Evolutionary conservation across 1,284 basidiomycete genomes (phyloP), one percentile per base, ranked within the genome.

Genomic region (Cystobasidium pallidum): DNA sequence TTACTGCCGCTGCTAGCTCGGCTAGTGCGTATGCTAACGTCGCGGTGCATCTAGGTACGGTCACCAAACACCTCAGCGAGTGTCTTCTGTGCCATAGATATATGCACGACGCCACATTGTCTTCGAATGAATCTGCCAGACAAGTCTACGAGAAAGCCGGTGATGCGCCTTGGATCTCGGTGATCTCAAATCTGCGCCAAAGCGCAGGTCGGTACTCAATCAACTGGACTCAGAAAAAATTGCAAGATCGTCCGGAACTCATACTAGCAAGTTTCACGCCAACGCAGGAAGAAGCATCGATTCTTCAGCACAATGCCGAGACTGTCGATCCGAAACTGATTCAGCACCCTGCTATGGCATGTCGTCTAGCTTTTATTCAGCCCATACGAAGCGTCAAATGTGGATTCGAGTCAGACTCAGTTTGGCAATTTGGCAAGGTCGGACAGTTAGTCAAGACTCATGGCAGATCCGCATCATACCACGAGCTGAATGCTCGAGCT

Each of bases 361-460:
- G 45, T n/a, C 32, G 68, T 13, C 45, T 70, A 21, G 59, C 59
- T 30, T 58, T 57, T 17, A 70, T 30, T 10, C 39, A 45, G 24
- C 68, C 68, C 24, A 43, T 70, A 4, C 58, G 47, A 39, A 17
- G 8, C 13, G 43, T 70, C 24, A 70, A 24, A 24, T 57, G 43
- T 21, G 68, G 51, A 13, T 70, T 62, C 32, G 68, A 70, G 54
- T 58, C 58, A 39, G 68, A 70, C 36, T 43, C 58, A 43, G 45
- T 47, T 7, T 70, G 68, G 68, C 41, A 45, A 36, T 70, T 70
- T 32, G 43, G 68, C 1, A 30, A 63, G 30, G 36, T 19, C 30
- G 45, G 15, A 17, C 26, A 17, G 19, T 15, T 47, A 49, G 21
- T 63, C 28, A 47, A 45, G 10, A 47, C 2, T 28, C 8, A 47